Percentiles rank a stretch among this genome's conserved stretches.
phyloP scores from a whole-genome alignment of 1,284 basidiomycete genomes.

The Ganoderma multipileum region DNA sequence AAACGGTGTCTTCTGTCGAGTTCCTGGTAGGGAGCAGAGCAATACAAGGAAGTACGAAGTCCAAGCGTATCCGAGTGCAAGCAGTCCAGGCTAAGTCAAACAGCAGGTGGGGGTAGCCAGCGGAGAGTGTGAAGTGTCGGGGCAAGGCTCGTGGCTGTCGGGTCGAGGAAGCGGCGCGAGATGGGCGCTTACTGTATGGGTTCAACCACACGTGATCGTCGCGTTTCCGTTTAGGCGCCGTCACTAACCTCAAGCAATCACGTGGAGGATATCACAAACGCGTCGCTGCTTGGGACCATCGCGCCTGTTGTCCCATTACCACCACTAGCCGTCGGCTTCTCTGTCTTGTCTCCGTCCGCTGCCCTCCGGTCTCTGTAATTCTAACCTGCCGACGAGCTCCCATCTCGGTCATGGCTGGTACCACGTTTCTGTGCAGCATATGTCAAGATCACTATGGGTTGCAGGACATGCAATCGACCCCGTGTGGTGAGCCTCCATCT shows the following conservation, averaged over 20 bases:
- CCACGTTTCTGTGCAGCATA: slow-evolving; percentile 16
- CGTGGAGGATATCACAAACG: background rate
- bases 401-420: background rate
- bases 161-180: background rate
- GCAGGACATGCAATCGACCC: slow-evolving; percentile 14
- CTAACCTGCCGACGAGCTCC: background rate
- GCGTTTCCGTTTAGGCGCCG: slow-evolving; percentile 10
- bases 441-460: slow-evolving; percentile 22
- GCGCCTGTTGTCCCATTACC: background rate
- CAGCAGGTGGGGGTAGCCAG: background rate
- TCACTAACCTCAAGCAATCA: background rate
- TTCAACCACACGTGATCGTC: slow-evolving; percentile 28
- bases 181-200: slow-evolving; percentile 15
- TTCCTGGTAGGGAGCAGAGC: background rate
- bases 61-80: background rate
- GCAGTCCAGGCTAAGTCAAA: background rate
- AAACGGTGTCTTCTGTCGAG: background rate
- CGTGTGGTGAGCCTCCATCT: slow-evolving; percentile 19
- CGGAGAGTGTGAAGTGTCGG: background rate
- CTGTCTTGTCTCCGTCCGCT: background rate
- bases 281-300: background rate
- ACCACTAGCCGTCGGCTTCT: background rate
- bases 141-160: slow-evolving; percentile 5
- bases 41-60: background rate
- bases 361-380: background rate